Evolutionary conservation across 352 stramenopile genomes (phyloP), one percentile per base, ranked within the genome.

Genomic region (Sclerospora graminicola): DNA sequence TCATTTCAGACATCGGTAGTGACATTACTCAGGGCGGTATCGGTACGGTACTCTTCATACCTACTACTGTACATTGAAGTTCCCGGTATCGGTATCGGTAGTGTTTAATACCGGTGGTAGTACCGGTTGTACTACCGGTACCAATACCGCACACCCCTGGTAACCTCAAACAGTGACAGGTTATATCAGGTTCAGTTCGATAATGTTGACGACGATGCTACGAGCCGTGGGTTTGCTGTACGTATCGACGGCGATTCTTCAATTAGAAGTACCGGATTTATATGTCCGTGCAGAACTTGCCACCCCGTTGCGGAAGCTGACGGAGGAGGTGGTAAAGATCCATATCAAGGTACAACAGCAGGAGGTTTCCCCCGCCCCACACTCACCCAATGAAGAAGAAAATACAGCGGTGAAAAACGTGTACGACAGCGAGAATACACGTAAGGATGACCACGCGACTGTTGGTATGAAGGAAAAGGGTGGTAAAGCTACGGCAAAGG

Each of bases 381-480:
- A 44, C 41, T 29, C 20, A 24, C 52, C 64, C 29, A 47, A 61
- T 18, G 37, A 60, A 15, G 45, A 68, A 35, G 45, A 61, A 3
- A 52, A 66, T 5, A 32, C 41, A 34, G 28, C 41, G 13, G 30
- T 24, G 18, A 27, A 26, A 16, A 38, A 34, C n/a, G 24, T 42
- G 5, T 36, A 61, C 19, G 51, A 65, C 16, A 38, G 41, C 8
- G 57, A 67, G 36, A 52, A 37, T 8, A 46, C 68, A 43, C 48
- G 47, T 19, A 58, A 56, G 30, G 69, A 76, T 27, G 50, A 55
- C 20, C 55, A 67, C 45, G 67, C 55, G 21, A 59, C 35, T 5
- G 55, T 72, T 30, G 52, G 29, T 33, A 72, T 68, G 21, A 29
- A 57, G 23, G 46, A 51, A 23, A 57, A 60, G 19, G 29, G 45